Evolutionary conservation across 1,284 basidiomycete genomes (phyloP).

Genomic region (Rhodotorula mucilaginosa): DNA sequence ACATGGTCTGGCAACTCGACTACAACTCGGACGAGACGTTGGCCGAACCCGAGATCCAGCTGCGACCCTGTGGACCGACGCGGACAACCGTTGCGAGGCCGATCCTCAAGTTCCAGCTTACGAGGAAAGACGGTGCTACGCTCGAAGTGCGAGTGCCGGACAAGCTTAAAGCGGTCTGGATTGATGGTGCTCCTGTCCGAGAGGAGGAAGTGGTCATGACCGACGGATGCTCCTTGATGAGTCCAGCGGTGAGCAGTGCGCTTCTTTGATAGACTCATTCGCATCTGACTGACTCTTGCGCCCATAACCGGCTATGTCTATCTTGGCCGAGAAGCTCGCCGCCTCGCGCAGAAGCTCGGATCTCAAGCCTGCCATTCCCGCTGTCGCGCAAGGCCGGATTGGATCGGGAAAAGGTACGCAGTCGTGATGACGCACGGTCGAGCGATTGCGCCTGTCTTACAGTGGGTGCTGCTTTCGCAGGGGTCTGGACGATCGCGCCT

Average conservation of each 20-base stretch:
- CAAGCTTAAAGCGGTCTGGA: neutral
- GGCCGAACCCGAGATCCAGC: neutral
- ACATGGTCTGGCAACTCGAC: conserved; percentile 33
- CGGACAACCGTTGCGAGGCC: neutral
- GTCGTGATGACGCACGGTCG: neutral
- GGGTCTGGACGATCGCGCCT: conserved; percentile 24
- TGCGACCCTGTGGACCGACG: neutral
- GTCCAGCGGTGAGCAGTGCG: neutral
- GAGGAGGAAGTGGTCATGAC: conserved; percentile 30
- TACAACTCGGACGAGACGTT: conserved; percentile 3
- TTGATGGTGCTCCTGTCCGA: neutral
- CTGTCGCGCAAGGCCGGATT: conserved; percentile 44
- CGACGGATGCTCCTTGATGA: conserved; percentile 30
- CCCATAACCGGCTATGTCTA: conserved; percentile 17
- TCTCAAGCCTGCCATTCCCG: conserved; percentile 11
- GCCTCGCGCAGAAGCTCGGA: conserved; percentile 1
- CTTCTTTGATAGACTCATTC: neutral
- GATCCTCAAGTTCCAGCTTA: conserved; percentile 14
- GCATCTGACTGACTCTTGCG: neutral
- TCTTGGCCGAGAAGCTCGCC: conserved; percentile 4
- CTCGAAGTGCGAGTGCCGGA: neutral
- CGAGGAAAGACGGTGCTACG: conserved; percentile 17
- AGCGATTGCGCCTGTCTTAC: neutral
- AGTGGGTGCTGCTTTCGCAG: conserved; percentile 14
- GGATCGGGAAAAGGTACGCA: conserved; percentile 44